These are phyloP conservation scores for Gnaphalium uliginosum DNA, from an alignment of 129 eudicot species.

Conservation along the genomic window DNA sequence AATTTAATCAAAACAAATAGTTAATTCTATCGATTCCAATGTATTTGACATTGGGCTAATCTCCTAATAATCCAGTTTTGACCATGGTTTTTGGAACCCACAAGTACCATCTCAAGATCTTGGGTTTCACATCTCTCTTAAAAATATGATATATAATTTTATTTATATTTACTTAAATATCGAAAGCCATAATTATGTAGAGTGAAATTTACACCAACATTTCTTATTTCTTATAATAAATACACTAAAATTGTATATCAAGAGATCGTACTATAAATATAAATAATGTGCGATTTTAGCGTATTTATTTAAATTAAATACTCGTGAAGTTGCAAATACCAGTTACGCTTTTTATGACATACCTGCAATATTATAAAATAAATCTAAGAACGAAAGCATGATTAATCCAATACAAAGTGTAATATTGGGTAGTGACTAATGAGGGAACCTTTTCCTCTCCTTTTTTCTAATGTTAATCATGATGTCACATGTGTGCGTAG, in stretches of 20 bases:
- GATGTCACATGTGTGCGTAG: constrained; percentile 39
- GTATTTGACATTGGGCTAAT: constrained; percentile 41
- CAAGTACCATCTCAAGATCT: constrained; percentile 38
- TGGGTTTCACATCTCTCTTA: constrained; percentile 28
- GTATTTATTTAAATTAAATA: no score
- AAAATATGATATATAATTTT: background rate
- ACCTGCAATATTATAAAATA: background rate
- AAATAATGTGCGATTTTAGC: no score
- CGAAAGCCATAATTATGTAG: background rate
- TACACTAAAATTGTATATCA: no score
- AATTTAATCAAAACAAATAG: constrained; percentile 15
- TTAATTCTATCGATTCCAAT: constrained; percentile 24
- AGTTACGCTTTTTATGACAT: background rate
- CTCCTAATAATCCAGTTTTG: constrained; percentile 47
- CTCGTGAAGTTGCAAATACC: no score
- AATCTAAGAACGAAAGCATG: constrained; percentile 18
- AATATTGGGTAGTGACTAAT: constrained; percentile 21
- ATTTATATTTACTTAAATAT: background rate
- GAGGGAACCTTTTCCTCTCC: constrained; percentile 36
- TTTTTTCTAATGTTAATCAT: constrained; percentile 32
- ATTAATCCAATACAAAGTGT: constrained; percentile 26
- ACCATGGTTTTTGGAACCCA: constrained; percentile 40
- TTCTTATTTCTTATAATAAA: no score
- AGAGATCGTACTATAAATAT: no score
- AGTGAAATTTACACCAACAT: background rate